Evolutionary conservation across 148 eudicot genomes (phyloP).

Genomic region (Pouteria glomerata): DNA sequence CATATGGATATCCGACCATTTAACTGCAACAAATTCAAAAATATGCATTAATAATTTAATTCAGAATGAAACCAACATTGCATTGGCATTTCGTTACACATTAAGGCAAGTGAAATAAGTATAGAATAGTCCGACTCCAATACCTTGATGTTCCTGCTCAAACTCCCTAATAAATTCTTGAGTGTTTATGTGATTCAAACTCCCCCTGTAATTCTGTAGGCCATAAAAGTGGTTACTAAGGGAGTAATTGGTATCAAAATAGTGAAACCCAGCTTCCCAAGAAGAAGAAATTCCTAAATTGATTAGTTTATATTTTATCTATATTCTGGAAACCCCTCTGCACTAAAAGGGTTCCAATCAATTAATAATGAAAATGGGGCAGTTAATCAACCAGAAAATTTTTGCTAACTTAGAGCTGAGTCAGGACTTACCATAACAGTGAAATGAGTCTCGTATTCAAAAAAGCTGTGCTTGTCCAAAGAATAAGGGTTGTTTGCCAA

Average conservation of each 20-base stretch:
- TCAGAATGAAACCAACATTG: background rate
- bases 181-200: slow-evolving; percentile 66
- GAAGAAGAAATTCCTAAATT: background rate
- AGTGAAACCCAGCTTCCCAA: background rate
- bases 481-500: slow-evolving; percentile 85
- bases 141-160: slow-evolving; percentile 84
- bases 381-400: background rate
- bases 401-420: background rate
- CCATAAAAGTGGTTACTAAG: background rate
- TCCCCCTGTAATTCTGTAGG: slow-evolving; percentile 82
- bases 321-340: background rate
- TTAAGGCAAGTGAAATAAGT: background rate
- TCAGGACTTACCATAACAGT: slow-evolving; percentile 91
- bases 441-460: slow-evolving; percentile 94
- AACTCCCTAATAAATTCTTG: slow-evolving; percentile 74
- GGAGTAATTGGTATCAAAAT: background rate
- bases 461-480: slow-evolving; percentile 66
- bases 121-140: slow-evolving; percentile 2
- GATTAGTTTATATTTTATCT: background rate
- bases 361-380: background rate
- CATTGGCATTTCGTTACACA: background rate
- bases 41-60: background rate
- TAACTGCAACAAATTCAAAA: slow-evolving; percentile 44
- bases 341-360: background rate
- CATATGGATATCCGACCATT: slow-evolving; percentile 73